phyloP scores from a whole-genome alignment of 345 rosid genomes.

The Pistacia integerrima region DNA sequence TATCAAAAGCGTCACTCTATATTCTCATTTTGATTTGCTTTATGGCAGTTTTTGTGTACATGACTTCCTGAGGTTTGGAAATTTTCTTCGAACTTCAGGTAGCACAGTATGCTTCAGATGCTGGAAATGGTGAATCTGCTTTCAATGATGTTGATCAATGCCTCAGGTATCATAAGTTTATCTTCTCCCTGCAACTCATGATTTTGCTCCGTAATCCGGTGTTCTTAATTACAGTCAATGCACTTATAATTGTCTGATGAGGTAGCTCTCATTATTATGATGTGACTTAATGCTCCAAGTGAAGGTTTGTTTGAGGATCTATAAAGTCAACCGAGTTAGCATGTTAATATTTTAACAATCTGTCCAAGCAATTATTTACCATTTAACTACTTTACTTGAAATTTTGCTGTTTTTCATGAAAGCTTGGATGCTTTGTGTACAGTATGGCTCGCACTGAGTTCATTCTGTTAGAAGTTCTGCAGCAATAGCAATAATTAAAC shows the following conservation, averaged over 20 bases:
- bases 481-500: background rate
- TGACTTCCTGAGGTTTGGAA: constrained; percentile 41
- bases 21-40: constrained; percentile 26
- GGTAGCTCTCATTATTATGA: background rate
- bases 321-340: background rate
- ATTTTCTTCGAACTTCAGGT: constrained; percentile 60
- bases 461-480: background rate
- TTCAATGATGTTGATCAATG: constrained; percentile 66
- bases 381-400: background rate
- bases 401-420: background rate
- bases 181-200: constrained; percentile 9
- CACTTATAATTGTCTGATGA: background rate
- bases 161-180: constrained; percentile 51
- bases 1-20: constrained; percentile 12
- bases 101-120: constrained; percentile 87
- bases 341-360: background rate
- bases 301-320: background rate
- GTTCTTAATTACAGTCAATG: background rate
- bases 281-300: background rate
- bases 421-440: background rate
- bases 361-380: background rate
- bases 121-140: constrained; percentile 67
- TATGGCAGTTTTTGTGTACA: constrained; percentile 39
- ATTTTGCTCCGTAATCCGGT: background rate
- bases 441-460: too few relatives aligned